phyloP scores from a whole-genome alignment of 345 rosid genomes.

The Brassica carinata region DNA sequence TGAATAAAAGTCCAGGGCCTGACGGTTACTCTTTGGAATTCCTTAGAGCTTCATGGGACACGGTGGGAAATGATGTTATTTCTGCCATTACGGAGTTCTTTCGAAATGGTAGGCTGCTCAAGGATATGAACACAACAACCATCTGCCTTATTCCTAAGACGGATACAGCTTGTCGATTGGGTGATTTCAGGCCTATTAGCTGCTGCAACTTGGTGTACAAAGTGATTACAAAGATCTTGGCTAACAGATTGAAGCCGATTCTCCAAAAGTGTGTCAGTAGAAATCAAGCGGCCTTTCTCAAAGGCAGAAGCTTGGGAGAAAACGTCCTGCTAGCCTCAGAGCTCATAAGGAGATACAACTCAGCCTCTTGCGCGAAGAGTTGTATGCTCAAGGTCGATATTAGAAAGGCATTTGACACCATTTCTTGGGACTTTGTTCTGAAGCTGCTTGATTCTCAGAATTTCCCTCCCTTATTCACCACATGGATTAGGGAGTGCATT shows the following conservation, averaged over 20 bases:
- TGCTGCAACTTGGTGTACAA: background rate
- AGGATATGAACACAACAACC: background rate
- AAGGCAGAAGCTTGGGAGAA: background rate
- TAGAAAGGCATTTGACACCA: background rate
- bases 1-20: background rate
- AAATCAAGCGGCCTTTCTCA: background rate
- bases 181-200: background rate
- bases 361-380: background rate
- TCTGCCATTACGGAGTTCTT: background rate
- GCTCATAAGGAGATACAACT: background rate
- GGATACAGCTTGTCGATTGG: background rate
- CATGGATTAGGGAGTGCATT: background rate
- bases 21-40: background rate
- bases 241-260: background rate
- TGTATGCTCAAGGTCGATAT: background rate
- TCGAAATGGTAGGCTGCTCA: background rate
- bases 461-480: background rate
- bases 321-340: background rate
- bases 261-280: background rate
- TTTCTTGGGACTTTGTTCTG: background rate
- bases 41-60: background rate
- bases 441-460: background rate
- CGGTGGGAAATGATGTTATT: background rate
- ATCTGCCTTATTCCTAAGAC: background rate
- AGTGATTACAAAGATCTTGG: background rate